These are phyloP conservation scores for Forsythia suspensa DNA, from an alignment of 257 asterid species.

Conservation along the genomic window DNA sequence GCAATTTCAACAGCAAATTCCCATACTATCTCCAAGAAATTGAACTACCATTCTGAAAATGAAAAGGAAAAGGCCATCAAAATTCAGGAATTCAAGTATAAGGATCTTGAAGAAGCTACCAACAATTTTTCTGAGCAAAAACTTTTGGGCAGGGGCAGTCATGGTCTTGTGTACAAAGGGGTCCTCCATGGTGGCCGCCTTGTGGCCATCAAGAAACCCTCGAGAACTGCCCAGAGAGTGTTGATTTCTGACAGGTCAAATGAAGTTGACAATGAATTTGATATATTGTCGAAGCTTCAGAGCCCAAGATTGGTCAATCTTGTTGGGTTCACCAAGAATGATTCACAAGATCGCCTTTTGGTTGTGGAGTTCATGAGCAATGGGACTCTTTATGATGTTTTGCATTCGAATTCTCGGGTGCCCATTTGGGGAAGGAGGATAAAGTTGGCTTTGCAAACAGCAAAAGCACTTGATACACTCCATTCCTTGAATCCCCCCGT, in stretches of 20 bases:
- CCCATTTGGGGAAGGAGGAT: slow-evolving; percentile 54
- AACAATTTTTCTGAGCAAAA: slow-evolving; percentile 53
- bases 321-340: slow-evolving; percentile 45
- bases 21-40: slow-evolving; percentile 25
- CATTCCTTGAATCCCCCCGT: slow-evolving; percentile 49
- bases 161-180: slow-evolving; percentile 59
- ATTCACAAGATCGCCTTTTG: slow-evolving; percentile 40
- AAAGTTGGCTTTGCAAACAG: slow-evolving; percentile 47
- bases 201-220: slow-evolving; percentile 49
- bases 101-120: slow-evolving; percentile 55
- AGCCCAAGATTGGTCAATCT: slow-evolving; percentile 54
- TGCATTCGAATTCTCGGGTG: slow-evolving; percentile 42
- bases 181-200: slow-evolving; percentile 47
- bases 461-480: slow-evolving; percentile 46
- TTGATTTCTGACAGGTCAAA: slow-evolving; percentile 28
- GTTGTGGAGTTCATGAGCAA: slow-evolving; percentile 61
- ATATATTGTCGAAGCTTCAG: slow-evolving; percentile 49
- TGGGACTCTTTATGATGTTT: slow-evolving; percentile 53
- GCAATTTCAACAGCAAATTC: slow-evolving; percentile 42
- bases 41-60: slow-evolving; percentile 12
- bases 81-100: slow-evolving; percentile 45
- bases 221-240: slow-evolving; percentile 26
- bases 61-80: slow-evolving; percentile 32
- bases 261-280: slow-evolving; percentile 55
- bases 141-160: slow-evolving; percentile 54